Evolutionary conservation across 2,329 filamentous ascomycete genomes (phyloP), one percentile per base, ranked within the genome.

Genomic region (Fusarium multiceps): DNA sequence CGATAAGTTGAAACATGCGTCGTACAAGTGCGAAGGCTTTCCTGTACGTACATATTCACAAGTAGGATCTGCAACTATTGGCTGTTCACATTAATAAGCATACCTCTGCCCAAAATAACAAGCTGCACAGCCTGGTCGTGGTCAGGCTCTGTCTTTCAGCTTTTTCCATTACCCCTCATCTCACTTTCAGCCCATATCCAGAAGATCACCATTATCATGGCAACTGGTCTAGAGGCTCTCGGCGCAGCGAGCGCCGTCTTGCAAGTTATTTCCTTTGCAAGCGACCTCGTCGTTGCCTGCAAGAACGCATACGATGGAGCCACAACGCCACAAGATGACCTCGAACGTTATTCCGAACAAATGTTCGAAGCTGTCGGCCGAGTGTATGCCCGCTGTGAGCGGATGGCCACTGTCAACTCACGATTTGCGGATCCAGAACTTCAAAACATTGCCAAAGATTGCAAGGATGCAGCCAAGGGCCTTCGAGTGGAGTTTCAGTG

Each of bases 251-350:
- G 69, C 21, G 68, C 65, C 7, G 53, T 72, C 0, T 16, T 72
- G 3, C 68, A 72, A 48, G 49, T 71, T 3, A 61, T 68, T 2
- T 61, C 65, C 0, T 66, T 66, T 5, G 61, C 69, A 1, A n/a
- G 18, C 6, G 57, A 53, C 3, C 3, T 63, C 0, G 6, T 9
- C 4, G 21, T n/a, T 7, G 27, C 34, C 0, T 72, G 67, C 7
- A 60, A 63, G 4, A 48, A 57, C 0, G 43, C 62, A 1, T 72
- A 69, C 1, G 43, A 68, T 7, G 69, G 67, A 4, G 34, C 25
- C 0, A 51, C 49, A 1, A 63, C 60, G 1, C 10, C 25, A 0
- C 4, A 66, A 3, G 27, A 68, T 4, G 56, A 59, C 2, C 58
- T 72, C 2, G 28, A 66, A 3, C 49, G 46, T 3, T 6, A 72